These are phyloP conservation scores for Hyphodiscus hymeniophilus DNA, from an alignment of 495 filamentous ascomycete species.

Conservation along the genomic window DNA sequence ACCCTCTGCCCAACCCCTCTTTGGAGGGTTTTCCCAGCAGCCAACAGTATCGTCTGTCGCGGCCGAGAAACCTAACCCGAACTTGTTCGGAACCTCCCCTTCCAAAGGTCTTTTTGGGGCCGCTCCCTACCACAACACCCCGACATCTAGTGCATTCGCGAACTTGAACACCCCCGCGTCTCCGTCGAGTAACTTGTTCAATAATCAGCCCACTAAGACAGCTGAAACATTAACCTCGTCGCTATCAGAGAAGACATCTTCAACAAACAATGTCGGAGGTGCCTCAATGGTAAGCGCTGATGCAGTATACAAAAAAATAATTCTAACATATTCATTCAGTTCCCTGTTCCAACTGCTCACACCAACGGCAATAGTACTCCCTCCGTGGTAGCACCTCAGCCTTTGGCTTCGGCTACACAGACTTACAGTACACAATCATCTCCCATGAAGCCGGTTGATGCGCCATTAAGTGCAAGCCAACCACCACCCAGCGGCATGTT, in stretches of 20 bases:
- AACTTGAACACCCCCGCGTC: background rate
- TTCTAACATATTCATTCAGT: background rate
- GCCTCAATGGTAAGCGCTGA: slow-evolving; percentile 1
- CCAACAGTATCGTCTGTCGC: slow-evolving; percentile 16
- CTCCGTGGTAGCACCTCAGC: background rate
- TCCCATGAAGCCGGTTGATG: slow-evolving; percentile 6
- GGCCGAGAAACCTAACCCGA: slow-evolving; percentile 7
- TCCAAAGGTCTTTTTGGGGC: background rate
- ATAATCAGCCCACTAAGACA: slow-evolving; percentile 12
- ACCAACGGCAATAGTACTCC: background rate
- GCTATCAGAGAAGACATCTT: background rate
- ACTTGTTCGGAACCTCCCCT: background rate
- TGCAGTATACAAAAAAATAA: background rate
- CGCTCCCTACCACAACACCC: background rate
- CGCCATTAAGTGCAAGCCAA: slow-evolving; percentile 2
- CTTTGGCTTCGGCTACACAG: background rate
- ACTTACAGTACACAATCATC: background rate
- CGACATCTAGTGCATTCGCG: background rate
- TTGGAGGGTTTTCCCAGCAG: background rate
- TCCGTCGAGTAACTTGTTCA: slow-evolving; percentile 12
- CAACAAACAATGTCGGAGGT: background rate
- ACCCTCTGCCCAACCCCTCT: background rate
- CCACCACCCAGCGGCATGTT: slow-evolving; percentile 14
- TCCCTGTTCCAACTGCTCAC: background rate
- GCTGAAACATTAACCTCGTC: background rate